phyloP scores from a whole-genome alignment of 768 basidiomycete species.

The Psilocybe sp. region DNA sequence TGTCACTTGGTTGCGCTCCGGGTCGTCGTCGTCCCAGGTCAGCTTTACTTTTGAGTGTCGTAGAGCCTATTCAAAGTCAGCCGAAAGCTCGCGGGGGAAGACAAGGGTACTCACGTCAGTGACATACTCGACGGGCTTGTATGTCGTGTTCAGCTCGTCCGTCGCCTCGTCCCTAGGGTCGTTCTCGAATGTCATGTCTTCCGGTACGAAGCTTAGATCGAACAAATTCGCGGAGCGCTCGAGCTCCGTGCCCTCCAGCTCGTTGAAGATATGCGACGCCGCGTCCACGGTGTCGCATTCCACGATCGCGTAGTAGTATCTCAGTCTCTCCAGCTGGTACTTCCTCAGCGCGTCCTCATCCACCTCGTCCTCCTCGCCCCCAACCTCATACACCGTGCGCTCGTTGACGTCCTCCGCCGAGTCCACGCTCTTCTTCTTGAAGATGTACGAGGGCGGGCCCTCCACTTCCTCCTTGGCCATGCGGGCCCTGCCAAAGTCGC shows the following conservation, averaged over 20 bases:
- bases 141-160: slow-evolving; percentile 53
- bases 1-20: slow-evolving; percentile 77
- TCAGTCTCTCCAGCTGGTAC: slow-evolving; percentile 90
- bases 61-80: slow-evolving; percentile 85
- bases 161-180: slow-evolving; percentile 86
- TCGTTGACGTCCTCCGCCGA: slow-evolving; percentile 50
- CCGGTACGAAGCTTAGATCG: slow-evolving; percentile 91
- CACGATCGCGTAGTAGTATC: slow-evolving; percentile 94
- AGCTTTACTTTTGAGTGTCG: slow-evolving; percentile 97
- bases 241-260: slow-evolving; percentile 92
- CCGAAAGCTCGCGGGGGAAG: too few relatives aligned
- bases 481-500: slow-evolving; percentile 86
- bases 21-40: slow-evolving; percentile 98
- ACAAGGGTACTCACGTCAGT: slow-evolving; percentile 90
- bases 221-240: slow-evolving; percentile 97
- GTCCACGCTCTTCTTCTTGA: slow-evolving; percentile 58
- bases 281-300: slow-evolving; percentile 80
- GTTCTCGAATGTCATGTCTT: slow-evolving; percentile 82
- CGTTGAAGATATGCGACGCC: slow-evolving; percentile 76
- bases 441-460: slow-evolving; percentile 86
- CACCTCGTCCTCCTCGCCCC: slow-evolving; percentile 67
- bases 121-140: slow-evolving; percentile 83
- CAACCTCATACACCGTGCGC: slow-evolving; percentile 61
- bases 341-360: slow-evolving; percentile 84
- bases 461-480: slow-evolving; percentile 85